Conservation (phyloP, 805 yeast species). For the Candida pseudofarinosa region DNA sequence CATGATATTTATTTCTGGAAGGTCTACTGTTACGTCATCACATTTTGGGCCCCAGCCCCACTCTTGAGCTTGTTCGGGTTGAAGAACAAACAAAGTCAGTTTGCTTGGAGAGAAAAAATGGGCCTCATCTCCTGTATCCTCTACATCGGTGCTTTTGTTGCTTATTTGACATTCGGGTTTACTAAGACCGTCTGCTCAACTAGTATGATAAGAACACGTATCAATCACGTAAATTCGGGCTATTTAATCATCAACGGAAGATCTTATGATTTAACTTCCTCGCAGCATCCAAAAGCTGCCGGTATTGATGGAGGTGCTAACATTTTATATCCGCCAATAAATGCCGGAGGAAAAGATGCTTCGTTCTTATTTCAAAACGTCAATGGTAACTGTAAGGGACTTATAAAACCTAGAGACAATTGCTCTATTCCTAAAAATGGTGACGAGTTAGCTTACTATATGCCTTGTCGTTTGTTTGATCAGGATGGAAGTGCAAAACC, state of each 20-base stretch:
- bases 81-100: conserved; percentile 73
- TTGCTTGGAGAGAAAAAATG: conserved; percentile 96
- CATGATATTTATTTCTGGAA: conserved; percentile 60
- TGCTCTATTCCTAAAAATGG: conserved; percentile 62
- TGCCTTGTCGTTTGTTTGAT: conserved; percentile 76
- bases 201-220: conserved; percentile 46
- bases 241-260: conserved; percentile 77
- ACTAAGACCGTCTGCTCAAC: conserved; percentile 72
- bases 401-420: conserved; percentile 66
- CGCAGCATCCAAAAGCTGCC: conserved; percentile 77
- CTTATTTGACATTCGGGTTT: conserved; percentile 87
- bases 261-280: conserved; percentile 65
- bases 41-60: conserved; percentile 91
- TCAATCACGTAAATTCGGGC: conserved; percentile 55
- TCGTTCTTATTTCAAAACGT: conserved; percentile 86
- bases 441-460: conserved; percentile 84
- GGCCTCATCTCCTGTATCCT: conserved; percentile 76
- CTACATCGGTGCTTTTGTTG: conserved; percentile 71
- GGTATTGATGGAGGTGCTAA: conserved; percentile 72
- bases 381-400: conserved; percentile 80
- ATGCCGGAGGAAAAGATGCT: conserved; percentile 87
- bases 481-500: conserved; percentile 71
- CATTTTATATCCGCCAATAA: conserved; percentile 75
- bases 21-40: conserved; percentile 70
- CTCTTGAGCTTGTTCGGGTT: conserved; percentile 70